Evolutionary conservation across 164 flowering plant genomes (phyloP).

Genomic region (Umbilicus rupestris): DNA sequence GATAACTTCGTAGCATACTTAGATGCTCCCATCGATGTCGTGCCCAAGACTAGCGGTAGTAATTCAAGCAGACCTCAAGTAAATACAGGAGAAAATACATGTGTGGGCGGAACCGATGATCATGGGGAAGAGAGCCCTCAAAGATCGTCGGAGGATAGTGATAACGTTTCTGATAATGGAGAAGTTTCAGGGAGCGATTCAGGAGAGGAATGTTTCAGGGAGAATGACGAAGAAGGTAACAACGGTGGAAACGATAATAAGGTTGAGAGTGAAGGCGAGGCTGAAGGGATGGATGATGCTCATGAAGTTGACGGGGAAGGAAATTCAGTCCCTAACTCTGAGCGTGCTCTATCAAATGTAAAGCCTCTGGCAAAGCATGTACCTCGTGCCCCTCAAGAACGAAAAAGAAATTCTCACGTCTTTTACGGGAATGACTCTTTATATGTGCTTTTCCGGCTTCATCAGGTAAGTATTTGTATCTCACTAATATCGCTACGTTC

Average conservation of each 20-base stretch:
- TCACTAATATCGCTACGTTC: not conserved
- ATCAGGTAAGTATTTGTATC: slow-evolving; percentile 46
- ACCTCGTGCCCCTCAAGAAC: slow-evolving; percentile 30
- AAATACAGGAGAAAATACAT: slow-evolving; percentile 28
- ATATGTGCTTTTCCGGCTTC: slow-evolving; percentile 89
- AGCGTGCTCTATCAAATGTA: slow-evolving; percentile 45
- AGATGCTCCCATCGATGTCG: slow-evolving; percentile 29
- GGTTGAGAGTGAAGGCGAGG: slow-evolving; percentile 94
- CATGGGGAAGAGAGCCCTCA: slow-evolving; percentile 82
- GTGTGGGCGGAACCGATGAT: slow-evolving; percentile 64
- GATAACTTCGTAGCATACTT: slow-evolving; percentile 54
- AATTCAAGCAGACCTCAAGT: slow-evolving; percentile 25
- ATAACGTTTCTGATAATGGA: slow-evolving; percentile 73
- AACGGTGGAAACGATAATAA: slow-evolving; percentile 54
- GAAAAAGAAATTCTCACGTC: slow-evolving; percentile 37
- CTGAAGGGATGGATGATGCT: slow-evolving; percentile 76
- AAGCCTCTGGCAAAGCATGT: slow-evolving; percentile 75
- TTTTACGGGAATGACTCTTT: slow-evolving; percentile 91
- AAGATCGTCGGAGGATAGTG: slow-evolving; percentile 74
- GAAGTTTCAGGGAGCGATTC: slow-evolving; percentile 84
- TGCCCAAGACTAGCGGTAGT: slow-evolving; percentile 31
- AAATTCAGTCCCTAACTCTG: slow-evolving; percentile 41
- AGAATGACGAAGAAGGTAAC: slow-evolving; percentile 61
- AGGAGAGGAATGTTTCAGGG: slow-evolving; percentile 75
- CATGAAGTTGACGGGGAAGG: slow-evolving; percentile 73